phyloP scores from a whole-genome alignment of 2,329 filamentous ascomycete genomes.

The Hysterium pulicare region DNA sequence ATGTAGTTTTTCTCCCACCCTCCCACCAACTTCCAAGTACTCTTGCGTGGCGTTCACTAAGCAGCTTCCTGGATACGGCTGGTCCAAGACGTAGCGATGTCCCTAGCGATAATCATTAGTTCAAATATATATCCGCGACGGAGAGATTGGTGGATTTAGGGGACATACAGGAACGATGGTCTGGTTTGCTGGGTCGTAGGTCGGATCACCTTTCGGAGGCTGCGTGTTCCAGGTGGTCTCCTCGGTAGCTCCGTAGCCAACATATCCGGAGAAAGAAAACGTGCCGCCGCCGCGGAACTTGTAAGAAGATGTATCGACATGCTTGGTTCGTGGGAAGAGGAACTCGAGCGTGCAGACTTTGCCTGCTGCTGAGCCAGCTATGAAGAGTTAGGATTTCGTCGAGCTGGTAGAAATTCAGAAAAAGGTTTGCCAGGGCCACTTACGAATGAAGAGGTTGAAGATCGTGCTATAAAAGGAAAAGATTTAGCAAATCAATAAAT shows the following conservation, averaged over 20 bases:
- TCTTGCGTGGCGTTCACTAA: not conserved
- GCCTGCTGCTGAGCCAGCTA: not conserved
- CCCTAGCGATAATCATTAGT: not conserved
- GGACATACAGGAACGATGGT: not conserved
- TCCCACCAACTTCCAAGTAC: conserved; percentile 1
- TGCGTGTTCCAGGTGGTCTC: conserved; percentile 1
- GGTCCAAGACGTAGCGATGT: not conserved
- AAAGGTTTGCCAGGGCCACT: not conserved
- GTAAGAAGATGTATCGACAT: not conserved
- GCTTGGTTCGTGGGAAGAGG: not conserved
- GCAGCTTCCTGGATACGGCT: conserved; percentile 2
- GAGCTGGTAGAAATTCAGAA: too few species aligned
- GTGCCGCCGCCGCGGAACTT: not conserved
- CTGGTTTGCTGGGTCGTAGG: not conserved
- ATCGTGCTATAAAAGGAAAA: not conserved
- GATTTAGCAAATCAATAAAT: too few species aligned
- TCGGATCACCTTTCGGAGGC: not conserved
- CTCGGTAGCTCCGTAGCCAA: not conserved
- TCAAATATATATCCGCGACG: too few species aligned
- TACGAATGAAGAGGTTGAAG: conserved; percentile 2
- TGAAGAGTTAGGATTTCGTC: not conserved
- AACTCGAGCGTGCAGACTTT: conserved; percentile 1
- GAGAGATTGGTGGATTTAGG: too few species aligned
- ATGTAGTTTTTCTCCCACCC: not conserved
- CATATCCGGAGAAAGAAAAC: conserved; percentile 2